Base-by-base conservation (phyloP, 2,329 filamentous ascomycete species). In the Septoria linicola region DNA sequence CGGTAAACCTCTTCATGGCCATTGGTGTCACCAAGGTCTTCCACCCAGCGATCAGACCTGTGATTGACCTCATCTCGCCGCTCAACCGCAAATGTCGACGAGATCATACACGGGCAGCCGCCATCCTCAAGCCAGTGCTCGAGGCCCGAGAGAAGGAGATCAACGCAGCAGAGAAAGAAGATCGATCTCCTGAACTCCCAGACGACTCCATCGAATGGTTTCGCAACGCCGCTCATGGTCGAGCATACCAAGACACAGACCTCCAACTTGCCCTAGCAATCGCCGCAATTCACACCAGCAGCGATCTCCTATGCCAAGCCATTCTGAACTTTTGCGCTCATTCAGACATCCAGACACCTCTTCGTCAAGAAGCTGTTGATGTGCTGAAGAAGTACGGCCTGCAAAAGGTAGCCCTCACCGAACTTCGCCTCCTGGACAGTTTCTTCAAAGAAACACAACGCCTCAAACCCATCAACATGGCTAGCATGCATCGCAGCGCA, bases 41-140 rank as follows among this genome's bases (percentile, higher is more conserved):
- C 25, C 72, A 72, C 13, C 49, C 56, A 0, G 62, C 66, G 21
- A 48, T 72, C 6, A 68, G 67, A 17, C 67, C 68, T 2, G 19
- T 71, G 2, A 57, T 68, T 1, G 68, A 71, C 13, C 55, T 45
- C 4, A 63, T 72, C 41, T 59, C 72, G 2, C 68, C 71, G 2
- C 55, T 63, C 1, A 66, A 68, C 14, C 62, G 61, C 8, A 59
- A 60, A 14, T 61, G 72, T 32, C 65, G 66, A 19, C 34, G 53
- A 8, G 63, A 68, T 20, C 51, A 71, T 5, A 54, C 50, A 1
- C 65, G 62, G 31, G 66, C 66, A 3, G 65, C 66, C 25, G 51
- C 63, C 21, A 60, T 74, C 8, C 64, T 74, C 40, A 41, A 60
- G 3, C 68, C 70, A 0, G 65, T 61, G 14, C 65, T 72, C 19